Evolutionary conservation across 2,329 filamentous ascomycete species (phyloP).

Genomic region (Cercospora brassicicola): DNA sequence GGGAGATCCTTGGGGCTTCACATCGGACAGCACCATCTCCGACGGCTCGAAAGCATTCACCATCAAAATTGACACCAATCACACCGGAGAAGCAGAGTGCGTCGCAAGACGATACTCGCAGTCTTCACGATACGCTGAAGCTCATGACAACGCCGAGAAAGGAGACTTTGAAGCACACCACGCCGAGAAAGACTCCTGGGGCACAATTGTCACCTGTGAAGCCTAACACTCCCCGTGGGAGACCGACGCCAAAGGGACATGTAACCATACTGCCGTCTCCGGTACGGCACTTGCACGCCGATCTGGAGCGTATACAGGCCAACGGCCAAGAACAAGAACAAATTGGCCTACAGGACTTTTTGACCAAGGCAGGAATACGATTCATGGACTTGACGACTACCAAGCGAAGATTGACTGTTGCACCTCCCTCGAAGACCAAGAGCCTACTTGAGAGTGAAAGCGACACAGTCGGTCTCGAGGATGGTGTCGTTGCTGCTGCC

Average conservation of each 20-base stretch:
- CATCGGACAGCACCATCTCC: constrained; percentile 32
- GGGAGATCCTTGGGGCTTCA: constrained; percentile 22
- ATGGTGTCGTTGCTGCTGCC: constrained; percentile 81
- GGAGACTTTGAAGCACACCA: constrained; percentile 43
- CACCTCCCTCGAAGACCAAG: constrained; percentile 43
- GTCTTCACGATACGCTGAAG: constrained; percentile 46
- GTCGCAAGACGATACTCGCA: constrained; percentile 24
- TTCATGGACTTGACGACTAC: constrained; percentile 99
- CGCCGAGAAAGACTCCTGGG: constrained; percentile 43
- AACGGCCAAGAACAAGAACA: constrained; percentile 31
- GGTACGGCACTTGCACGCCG: constrained; percentile 32
- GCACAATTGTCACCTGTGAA: constrained; percentile 46
- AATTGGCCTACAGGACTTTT: constrained; percentile 78
- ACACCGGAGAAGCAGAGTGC: constrained; percentile 26
- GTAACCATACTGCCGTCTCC: constrained; percentile 27
- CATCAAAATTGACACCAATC: constrained; percentile 12
- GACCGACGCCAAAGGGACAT: constrained; percentile 33
- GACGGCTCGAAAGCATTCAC: constrained; percentile 33
- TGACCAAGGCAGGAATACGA: constrained; percentile 92
- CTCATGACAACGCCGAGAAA: constrained; percentile 52
- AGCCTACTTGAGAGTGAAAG: constrained; percentile 42
- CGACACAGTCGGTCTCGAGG: constrained; percentile 57
- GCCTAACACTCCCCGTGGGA: constrained; percentile 40
- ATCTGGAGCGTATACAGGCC: constrained; percentile 27
- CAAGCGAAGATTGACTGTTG: constrained; percentile 82